Evolutionary conservation across 2,329 filamentous ascomycete genomes (phyloP), one percentile per base, ranked within the genome.

Genomic region (Microcyclospora tardicrescens): DNA sequence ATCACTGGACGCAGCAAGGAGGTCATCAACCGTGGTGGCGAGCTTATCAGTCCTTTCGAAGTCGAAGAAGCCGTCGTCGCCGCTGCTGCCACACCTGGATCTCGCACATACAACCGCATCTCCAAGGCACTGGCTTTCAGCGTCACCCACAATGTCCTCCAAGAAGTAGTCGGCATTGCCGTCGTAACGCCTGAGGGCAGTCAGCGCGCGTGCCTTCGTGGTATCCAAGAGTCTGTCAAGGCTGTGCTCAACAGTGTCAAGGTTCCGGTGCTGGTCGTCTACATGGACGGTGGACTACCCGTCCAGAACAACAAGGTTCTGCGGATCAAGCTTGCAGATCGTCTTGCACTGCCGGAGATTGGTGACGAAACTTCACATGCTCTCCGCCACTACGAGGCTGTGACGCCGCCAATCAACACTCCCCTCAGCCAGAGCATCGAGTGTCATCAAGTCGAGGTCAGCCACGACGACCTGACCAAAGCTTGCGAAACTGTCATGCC

Each of bases 301-400:
- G 67, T 62, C 28, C 74, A 75, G 54, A 72, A 72, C 58, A 72
- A 72, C 59, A 76, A 76, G 46, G 59, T 74, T n/a, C 55, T 74
- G 15, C 65, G 72, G 2, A 71, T 74, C 48, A 67, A 62, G 44
- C 56, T 76, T 4, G 65, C 61, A 0, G 61, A 73, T 39, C 61
- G 72, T 2, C 54, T 75, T 4, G 51, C 55, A 2, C 47, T 75
- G 12, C 58, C 62, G 0, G 56, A 62, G 2, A 44, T 73, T 9
- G 64, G 62, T 0, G 68, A 73, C 19, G 54, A 60, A 5, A 67
- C 61, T 3, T 57, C 61, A 2, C 61, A 66, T 37, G 52, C 64
- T 0, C 52, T 60, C 3, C 60, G 67, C n/a, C 69, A 75, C 43
- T 71, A 61, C 53, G 61, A 72, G 38, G 71, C 67, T 0, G 46